These are phyloP conservation scores for Capronia epimyces DNA, from an alignment of 2,329 filamentous ascomycete species.

Conservation along the genomic window DNA sequence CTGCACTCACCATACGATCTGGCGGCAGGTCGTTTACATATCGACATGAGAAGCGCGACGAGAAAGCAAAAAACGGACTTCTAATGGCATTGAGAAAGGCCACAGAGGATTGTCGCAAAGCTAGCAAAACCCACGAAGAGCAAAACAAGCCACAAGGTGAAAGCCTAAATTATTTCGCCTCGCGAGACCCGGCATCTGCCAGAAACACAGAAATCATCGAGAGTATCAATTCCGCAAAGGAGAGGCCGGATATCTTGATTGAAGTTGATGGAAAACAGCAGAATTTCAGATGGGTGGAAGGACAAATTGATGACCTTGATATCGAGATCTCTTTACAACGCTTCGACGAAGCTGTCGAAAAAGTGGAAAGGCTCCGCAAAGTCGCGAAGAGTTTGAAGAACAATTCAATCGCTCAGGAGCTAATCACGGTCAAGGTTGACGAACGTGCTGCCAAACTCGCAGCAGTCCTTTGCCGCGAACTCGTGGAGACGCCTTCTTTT, in stretches of 20 bases:
- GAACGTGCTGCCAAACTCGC: constrained; percentile 75
- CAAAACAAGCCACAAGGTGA: constrained; percentile 78
- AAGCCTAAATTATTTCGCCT: constrained; percentile 73
- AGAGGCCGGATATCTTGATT: constrained; percentile 68
- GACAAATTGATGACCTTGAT: constrained; percentile 90
- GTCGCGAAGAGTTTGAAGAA: constrained; percentile 75
- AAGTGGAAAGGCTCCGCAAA: constrained; percentile 77
- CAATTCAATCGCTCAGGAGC: constrained; percentile 81
- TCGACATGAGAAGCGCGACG: constrained; percentile 75
- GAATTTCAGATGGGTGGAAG: constrained; percentile 91
- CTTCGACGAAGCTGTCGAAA: constrained; percentile 76
- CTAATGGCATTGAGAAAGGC: constrained; percentile 88
- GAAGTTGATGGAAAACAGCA: constrained; percentile 96
- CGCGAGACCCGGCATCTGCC: constrained; percentile 67
- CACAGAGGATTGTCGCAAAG: constrained; percentile 83
- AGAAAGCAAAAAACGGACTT: constrained; percentile 70
- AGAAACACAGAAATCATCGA: constrained; percentile 77
- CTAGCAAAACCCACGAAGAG: constrained; percentile 77
- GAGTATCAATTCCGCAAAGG: constrained; percentile 69
- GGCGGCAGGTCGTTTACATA: constrained; percentile 93
- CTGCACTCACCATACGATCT: constrained; percentile 85
- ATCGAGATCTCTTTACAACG: constrained; percentile 89
- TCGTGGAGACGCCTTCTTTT: constrained; percentile 72
- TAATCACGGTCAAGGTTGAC: constrained; percentile 86
- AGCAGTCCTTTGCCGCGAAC: constrained; percentile 66